Evolutionary conservation across 2,329 filamentous ascomycete genomes (phyloP).

Genomic region (Fusarium longipes): DNA sequence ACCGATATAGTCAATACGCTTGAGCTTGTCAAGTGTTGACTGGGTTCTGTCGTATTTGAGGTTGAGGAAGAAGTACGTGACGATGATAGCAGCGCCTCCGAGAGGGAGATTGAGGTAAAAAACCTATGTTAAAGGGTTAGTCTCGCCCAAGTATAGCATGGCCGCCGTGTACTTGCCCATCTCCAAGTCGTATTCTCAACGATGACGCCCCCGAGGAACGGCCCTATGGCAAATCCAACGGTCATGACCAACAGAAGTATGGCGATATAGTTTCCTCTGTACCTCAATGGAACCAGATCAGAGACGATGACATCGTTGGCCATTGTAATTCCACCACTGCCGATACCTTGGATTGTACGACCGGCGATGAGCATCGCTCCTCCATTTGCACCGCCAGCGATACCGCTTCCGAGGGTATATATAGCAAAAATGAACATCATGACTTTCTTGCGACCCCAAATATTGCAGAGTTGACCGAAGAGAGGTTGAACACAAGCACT

Average conservation of each 20-base stretch:
- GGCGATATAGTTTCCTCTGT: constrained; percentile 57
- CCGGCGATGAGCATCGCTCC: constrained; percentile 58
- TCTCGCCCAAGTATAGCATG: neutral
- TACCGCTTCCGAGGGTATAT: constrained; percentile 63
- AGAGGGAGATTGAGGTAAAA: constrained; percentile 60
- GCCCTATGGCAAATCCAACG: constrained; percentile 52
- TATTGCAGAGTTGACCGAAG: constrained; percentile 61
- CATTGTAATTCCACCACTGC: constrained; percentile 48
- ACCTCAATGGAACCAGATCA: constrained; percentile 62
- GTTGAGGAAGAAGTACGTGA: constrained; percentile 53
- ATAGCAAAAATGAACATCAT: constrained; percentile 56
- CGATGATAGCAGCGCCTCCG: constrained; percentile 48
- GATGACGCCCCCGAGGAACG: constrained; percentile 49
- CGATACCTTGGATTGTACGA: constrained; percentile 57
- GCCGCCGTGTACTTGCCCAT: constrained; percentile 45
- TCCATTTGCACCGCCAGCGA: constrained; percentile 56
- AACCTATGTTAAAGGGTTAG: constrained; percentile 35
- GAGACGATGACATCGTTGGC: constrained; percentile 50
- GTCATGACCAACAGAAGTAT: constrained; percentile 49
- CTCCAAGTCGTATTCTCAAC: constrained; percentile 53
- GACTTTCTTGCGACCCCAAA: constrained; percentile 63
- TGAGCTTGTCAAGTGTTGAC: constrained; percentile 46
- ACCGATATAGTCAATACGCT: constrained; percentile 59
- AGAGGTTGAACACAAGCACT: constrained; percentile 58
- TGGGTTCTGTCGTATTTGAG: constrained; percentile 46